Evolutionary conservation across 192 early-diverging fungal species (phyloP), one percentile per base, ranked within the genome.

Genomic region (Mortierella antarctica): DNA sequence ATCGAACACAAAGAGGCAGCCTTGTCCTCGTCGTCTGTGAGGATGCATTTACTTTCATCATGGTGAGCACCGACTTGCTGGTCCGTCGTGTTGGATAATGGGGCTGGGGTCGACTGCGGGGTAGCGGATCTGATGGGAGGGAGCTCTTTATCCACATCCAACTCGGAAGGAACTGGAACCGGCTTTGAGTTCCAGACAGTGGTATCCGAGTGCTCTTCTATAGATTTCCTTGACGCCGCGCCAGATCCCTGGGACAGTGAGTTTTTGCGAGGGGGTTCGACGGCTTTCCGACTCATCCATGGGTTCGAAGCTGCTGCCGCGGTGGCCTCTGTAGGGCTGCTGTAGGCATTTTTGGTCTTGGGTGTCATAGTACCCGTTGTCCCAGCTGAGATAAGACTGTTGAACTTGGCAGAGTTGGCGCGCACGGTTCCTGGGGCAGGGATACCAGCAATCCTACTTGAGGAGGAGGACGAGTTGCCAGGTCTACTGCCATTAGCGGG

Each of bases 21-120:
- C 42, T 54, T 15, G 12, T 40, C 67, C 2, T 80, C 69, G 40
- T 67, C 70, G 17, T 71, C 65, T n/a, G 65, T 68, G 2, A 72
- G 8, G 14, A 80, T 67, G 47, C 77, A 80, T 42, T 80, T 80
- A 65, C 70, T 72, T 6, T 72, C 70, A 51, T 67, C 61, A 56
- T 20, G 6, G 20, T 41, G 40, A 12, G 40, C 57, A 59, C 11
- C 57, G 31, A 40, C 39, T 15, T 21, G 61, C 20, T 60, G 23
- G 40, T 44, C 21, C 17, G 46, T 18, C 3, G 15, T 62, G 39
- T 6, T 55, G 50, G 41, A 21, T 8, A 20, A 48, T 48, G 44
- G 44, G 50, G 12, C 39, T 57, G 21, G 47, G 31, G 42, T 31
- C 44, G 70, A 39, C 18, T 45, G 52, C 10, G n/a, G 46, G 40